These are phyloP conservation scores for Silene latifolia DNA, from an alignment of 148 eudicot genomes.

Conservation along the genomic window DNA sequence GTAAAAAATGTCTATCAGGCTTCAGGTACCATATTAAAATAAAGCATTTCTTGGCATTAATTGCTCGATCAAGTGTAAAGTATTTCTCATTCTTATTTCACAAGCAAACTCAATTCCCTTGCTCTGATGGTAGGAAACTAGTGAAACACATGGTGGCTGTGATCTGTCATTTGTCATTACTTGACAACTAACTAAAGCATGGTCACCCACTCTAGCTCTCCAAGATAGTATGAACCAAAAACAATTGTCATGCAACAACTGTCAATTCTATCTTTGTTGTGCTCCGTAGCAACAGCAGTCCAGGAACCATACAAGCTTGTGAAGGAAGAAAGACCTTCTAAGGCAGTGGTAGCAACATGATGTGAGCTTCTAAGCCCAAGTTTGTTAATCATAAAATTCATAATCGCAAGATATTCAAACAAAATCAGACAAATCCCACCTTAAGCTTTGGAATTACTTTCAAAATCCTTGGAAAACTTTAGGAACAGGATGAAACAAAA, in stretches of 20 bases:
- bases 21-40: neutral
- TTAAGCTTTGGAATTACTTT: neutral
- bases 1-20: neutral
- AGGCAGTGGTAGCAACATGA: neutral
- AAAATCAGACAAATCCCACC: neutral
- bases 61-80: neutral
- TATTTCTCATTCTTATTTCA: neutral
- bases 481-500: neutral
- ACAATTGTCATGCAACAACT: neutral
- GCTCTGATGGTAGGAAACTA: neutral
- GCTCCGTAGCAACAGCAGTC: neutral
- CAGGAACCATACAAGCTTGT: neutral
- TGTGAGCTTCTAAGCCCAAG: slow-evolving; percentile 5
- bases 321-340: slow-evolving; percentile 5
- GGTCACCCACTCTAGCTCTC: neutral
- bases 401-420: neutral
- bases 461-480: neutral
- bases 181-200: slow-evolving; percentile 8
- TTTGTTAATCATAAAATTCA: neutral
- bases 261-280: neutral
- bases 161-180: neutral
- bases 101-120: neutral
- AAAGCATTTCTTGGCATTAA: neutral
- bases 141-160: neutral
- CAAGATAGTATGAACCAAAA: slow-evolving; percentile 9